These are phyloP conservation scores for Pythium guiyangense DNA, from an alignment of 352 stramenopile genomes.

Conservation along the genomic window DNA sequence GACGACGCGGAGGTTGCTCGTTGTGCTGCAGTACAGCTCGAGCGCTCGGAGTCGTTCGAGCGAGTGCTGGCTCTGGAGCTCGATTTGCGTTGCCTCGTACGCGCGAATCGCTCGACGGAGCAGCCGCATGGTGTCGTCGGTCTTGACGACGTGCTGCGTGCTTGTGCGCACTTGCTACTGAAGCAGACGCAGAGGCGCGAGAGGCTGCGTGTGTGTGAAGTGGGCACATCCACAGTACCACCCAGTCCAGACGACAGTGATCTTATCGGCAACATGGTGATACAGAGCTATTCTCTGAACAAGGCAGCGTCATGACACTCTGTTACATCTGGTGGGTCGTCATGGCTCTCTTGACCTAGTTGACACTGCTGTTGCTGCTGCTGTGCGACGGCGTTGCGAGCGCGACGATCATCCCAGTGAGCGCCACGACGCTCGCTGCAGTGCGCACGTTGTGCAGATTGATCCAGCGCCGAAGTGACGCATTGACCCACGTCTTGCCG, in stretches of 20 bases:
- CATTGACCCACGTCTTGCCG: constrained; percentile 41
- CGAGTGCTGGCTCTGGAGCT: not conserved
- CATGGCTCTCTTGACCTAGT: too few species aligned
- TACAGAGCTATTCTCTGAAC: too few species aligned
- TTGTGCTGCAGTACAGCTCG: not conserved
- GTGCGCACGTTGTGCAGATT: constrained; percentile 56
- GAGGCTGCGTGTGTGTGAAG: too few species aligned
- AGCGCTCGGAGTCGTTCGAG: not conserved
- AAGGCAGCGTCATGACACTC: too few species aligned
- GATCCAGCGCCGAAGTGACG: constrained; percentile 49
- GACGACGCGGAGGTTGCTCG: not conserved
- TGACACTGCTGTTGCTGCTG: not conserved
- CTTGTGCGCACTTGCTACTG: too few species aligned
- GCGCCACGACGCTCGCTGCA: constrained; percentile 43
- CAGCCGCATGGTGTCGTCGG: not conserved
- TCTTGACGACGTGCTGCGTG: too few species aligned
- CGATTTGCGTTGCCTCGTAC: not conserved
- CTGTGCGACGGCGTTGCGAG: constrained; percentile 20
- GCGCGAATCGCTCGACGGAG: not conserved
- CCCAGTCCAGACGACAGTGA: too few species aligned
- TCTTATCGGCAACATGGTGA: too few species aligned
- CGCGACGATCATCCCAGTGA: constrained; percentile 55
- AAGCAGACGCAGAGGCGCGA: too few species aligned
- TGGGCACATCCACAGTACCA: too few species aligned
- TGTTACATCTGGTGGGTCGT: too few species aligned